These are phyloP conservation scores for Boletellus ananiceps DNA, from an alignment of 768 basidiomycete species.

Conservation along the genomic window DNA sequence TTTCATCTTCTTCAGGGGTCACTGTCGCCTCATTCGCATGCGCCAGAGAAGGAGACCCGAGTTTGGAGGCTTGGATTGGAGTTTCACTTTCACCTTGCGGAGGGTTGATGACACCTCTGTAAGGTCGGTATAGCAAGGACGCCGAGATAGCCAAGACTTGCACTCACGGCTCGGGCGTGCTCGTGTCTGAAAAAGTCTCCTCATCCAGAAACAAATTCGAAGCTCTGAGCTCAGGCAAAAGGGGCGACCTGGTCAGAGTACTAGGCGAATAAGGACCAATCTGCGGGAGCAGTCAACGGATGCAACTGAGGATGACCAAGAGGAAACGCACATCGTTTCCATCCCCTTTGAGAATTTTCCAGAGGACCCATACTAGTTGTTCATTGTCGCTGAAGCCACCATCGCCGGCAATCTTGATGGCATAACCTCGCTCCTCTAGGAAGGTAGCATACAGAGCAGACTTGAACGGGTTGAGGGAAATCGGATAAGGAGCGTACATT, in stretches of 20 bases:
- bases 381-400: constrained; percentile 57
- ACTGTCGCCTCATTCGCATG: constrained; percentile 19
- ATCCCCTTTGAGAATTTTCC: constrained; percentile 82
- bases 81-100: constrained; percentile 6
- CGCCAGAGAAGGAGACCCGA: neutral
- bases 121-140: constrained; percentile 15
- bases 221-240: constrained; percentile 72
- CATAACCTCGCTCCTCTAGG: constrained; percentile 60
- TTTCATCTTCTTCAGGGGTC: constrained; percentile 49
- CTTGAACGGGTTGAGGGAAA: constrained; percentile 78
- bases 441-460: constrained; percentile 66
- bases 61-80: constrained; percentile 1
- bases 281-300: constrained; percentile 34
- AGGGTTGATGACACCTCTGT: constrained; percentile 14
- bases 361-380: constrained; percentile 80
- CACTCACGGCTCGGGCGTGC: constrained; percentile 45
- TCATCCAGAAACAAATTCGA: constrained; percentile 67
- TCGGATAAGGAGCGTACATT: constrained; percentile 75
- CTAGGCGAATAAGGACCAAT: constrained; percentile 80
- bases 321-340: constrained; percentile 60
- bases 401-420: constrained; percentile 44
- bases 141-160: neutral
- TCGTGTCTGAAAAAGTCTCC: constrained; percentile 45
- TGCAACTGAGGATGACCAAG: neutral
- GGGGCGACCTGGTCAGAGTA: constrained; percentile 66